phyloP scores from a whole-genome alignment of 2,329 filamentous ascomycete species.

The Colletotrichum magnum region DNA sequence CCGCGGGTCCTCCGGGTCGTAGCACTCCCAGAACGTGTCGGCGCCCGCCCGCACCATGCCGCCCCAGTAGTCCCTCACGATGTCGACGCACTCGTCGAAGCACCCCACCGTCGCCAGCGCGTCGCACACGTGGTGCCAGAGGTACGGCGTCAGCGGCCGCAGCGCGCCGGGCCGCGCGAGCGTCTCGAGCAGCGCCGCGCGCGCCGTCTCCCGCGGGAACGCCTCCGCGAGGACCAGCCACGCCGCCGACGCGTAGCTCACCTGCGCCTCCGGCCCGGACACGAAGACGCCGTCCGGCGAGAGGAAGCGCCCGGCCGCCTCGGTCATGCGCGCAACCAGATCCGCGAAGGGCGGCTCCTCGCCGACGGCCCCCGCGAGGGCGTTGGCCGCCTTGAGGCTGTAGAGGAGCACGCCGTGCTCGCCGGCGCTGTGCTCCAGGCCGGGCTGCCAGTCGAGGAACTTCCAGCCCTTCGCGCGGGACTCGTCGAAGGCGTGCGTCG shows the following conservation, averaged over 20 bases:
- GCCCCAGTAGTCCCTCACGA: constrained; percentile 51
- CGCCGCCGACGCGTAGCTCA: constrained; percentile 49
- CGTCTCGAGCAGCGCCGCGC: constrained; percentile 43
- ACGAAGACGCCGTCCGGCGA: constrained; percentile 43
- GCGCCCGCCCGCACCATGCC: constrained; percentile 50
- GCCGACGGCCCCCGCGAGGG: constrained; percentile 45
- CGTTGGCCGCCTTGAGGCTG: constrained; percentile 47
- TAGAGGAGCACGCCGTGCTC: constrained; percentile 49
- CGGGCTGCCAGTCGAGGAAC: constrained; percentile 50
- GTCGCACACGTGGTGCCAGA: constrained; percentile 49
- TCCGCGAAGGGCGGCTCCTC: constrained; percentile 43
- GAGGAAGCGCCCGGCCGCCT: constrained; percentile 43
- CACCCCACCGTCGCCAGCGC: constrained; percentile 46
- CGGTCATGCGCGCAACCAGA: constrained; percentile 43
- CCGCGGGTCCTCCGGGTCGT: constrained; percentile 45
- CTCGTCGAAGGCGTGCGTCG: constrained; percentile 43
- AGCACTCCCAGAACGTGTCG: constrained; percentile 53
- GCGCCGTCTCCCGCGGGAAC: constrained; percentile 41
- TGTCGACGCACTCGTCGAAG: constrained; percentile 46
- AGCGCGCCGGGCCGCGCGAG: constrained; percentile 45
- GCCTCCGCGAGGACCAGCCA: constrained; percentile 49
- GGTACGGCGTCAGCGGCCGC: constrained; percentile 49
- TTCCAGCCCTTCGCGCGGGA: constrained; percentile 45
- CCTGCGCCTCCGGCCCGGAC: constrained; percentile 46
- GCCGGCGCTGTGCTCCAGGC: constrained; percentile 48